Base-by-base conservation (phyloP, 345 rosid genomes). In the Microcos paniculata region DNA sequence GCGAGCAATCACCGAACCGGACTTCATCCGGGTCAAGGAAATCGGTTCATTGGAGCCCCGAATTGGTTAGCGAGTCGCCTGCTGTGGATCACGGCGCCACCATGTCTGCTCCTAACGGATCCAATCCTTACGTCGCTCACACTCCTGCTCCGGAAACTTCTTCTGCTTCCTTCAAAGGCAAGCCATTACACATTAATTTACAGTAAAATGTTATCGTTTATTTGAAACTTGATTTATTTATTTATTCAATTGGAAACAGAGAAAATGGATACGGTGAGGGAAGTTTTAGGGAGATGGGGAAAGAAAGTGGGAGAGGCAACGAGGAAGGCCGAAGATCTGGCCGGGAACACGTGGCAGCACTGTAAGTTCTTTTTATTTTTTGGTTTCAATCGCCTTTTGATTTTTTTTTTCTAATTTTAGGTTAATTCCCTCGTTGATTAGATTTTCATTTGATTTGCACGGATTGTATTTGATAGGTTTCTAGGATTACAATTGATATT, bases 1-100 rank as follows among this genome's bases (percentile, higher is more conserved):
- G 55, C 70, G 86, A 84, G 14, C 62, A 80, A 70, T 21, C 86
- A 42, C 76, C 78, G 11, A 46, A 48, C 81, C 83, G 85, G 4
- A n/a, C 81, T 10, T 35, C 62, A 55, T 80, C 90, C 56, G 83
- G 61, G 43, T 82, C 83, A 76, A 86, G 80, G 84, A 92, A 92
- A 75, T 86, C 89, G 74, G 94, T 90, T 13, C 89, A 79, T 72
- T 90, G 97, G 97, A 90, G 90, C 79, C 89, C 94, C 73, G 90
- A 86, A 40, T 82, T 89, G 90, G 93, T 90, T 4, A 68, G 85
- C n/a, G 88, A 80, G 70, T 81, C 94, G 21, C 87, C 73, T 19
- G 78, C 79, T 56, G 28, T 80, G 77, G 76, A 72, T 76, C 77
- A 79, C 71, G 57, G 69, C 15, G 31, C 48, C 33, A 26, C 38